phyloP scores from a whole-genome alignment of 2,329 filamentous ascomycete genomes.

The Fusarium fracticaudum region DNA sequence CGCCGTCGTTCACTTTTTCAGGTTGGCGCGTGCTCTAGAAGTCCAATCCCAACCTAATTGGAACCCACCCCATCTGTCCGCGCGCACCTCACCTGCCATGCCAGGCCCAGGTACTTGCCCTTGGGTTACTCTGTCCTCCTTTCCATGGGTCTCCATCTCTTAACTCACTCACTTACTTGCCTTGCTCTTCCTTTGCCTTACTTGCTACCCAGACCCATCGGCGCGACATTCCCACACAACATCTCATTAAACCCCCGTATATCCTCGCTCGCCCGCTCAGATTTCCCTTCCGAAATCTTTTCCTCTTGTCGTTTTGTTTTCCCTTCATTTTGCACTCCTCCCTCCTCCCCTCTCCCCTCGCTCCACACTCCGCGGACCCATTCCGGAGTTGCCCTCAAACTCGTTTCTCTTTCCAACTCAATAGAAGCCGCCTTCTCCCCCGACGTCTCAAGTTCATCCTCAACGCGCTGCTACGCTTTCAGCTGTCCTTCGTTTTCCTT shows the following conservation, averaged over 20 bases:
- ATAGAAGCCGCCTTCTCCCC: conserved; percentile 35
- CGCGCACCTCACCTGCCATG: conserved; percentile 26
- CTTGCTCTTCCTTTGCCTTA: conserved; percentile 19
- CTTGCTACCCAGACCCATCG: neutral
- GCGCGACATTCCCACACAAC: conserved; percentile 40
- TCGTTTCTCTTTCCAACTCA: conserved; percentile 42
- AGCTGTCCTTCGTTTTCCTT: conserved; percentile 45
- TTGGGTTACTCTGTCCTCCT: conserved; percentile 41
- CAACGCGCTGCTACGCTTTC: conserved; percentile 34
- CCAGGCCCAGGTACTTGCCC: conserved; percentile 18
- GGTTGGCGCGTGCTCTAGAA: conserved; percentile 33
- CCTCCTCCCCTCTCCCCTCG: conserved; percentile 39
- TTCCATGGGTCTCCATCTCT: conserved; percentile 28
- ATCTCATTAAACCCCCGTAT: conserved; percentile 49
- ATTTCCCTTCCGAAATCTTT: conserved; percentile 45
- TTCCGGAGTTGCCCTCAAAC: conserved; percentile 43
- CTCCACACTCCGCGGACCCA: conserved; percentile 48
- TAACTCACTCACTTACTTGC: conserved; percentile 13
- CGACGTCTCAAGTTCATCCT: conserved; percentile 40
- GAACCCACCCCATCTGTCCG: conserved; percentile 23
- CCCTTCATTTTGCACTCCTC: conserved; percentile 43
- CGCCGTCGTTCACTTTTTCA: conserved; percentile 34
- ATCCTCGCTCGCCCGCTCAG: conserved; percentile 40
- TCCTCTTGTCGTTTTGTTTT: conserved; percentile 45
- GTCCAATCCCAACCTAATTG: conserved; percentile 36